Evolutionary conservation across 768 basidiomycete species (phyloP).

Genomic region (Trametes punicea): DNA sequence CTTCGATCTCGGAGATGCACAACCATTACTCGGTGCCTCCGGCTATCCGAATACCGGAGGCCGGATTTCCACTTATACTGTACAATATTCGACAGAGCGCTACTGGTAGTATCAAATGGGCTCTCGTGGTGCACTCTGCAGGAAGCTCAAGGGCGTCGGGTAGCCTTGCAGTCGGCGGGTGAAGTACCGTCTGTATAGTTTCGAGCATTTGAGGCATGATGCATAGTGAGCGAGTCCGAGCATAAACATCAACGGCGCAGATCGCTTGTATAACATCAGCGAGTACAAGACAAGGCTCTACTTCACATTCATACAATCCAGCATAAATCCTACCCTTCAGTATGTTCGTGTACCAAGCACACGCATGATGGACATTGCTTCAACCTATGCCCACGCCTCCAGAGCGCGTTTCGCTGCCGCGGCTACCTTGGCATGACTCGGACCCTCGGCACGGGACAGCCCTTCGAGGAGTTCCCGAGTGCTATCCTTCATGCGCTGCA

Average conservation of each 20-base stretch:
- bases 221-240: background rate
- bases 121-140: too few species aligned
- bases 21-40: too few species aligned
- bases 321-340: background rate
- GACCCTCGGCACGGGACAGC: conserved; percentile 31
- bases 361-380: background rate
- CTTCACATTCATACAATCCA: too few species aligned
- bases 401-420: conserved; percentile 41
- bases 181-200: too few species aligned
- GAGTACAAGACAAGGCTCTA: background rate
- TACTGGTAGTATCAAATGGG: too few species aligned
- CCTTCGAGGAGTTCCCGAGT: conserved; percentile 49
- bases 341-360: background rate
- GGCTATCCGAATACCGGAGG: too few species aligned
- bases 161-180: too few species aligned
- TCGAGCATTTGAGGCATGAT: too few species aligned
- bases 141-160: too few species aligned
- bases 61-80: too few species aligned
- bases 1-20: too few species aligned
- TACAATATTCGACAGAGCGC: too few species aligned
- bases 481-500: conserved; percentile 48
- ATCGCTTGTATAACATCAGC: background rate
- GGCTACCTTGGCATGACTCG: conserved; percentile 35
- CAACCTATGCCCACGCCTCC: conserved; percentile 35
- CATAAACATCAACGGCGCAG: background rate